Conservation (phyloP, 148 eudicot species). For the Fagopyrum esculentum region DNA sequence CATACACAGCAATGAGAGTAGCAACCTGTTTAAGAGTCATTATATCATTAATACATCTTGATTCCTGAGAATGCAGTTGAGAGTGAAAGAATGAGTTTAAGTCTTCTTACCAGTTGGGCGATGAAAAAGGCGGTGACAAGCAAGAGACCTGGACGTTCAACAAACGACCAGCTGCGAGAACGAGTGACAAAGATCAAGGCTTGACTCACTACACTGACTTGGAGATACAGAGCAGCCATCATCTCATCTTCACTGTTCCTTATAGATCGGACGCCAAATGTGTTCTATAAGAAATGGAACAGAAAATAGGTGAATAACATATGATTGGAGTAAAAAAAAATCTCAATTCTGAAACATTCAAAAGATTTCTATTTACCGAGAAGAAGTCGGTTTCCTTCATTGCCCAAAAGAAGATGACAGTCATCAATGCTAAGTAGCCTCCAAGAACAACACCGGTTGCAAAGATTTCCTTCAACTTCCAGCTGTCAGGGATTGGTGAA, state of each 20-base stretch:
- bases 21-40: conserved; percentile 46
- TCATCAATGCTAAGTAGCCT: conserved; percentile 81
- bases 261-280: conserved; percentile 51
- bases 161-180: conserved; percentile 80
- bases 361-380: conserved; percentile 36
- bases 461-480: conserved; percentile 90
- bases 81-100: background rate
- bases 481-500: conserved; percentile 92
- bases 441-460: conserved; percentile 92
- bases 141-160: conserved; percentile 82
- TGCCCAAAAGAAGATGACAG: conserved; percentile 85
- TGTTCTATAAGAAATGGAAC: conserved; percentile 33
- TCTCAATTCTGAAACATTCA: background rate
- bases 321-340: no score
- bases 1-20: conserved; percentile 82
- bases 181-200: conserved; percentile 92
- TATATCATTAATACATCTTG: background rate
- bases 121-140: conserved; percentile 56
- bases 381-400: conserved; percentile 74
- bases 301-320: background rate
- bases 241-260: conserved; percentile 33
- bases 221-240: conserved; percentile 92
- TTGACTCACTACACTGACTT: conserved; percentile 94
- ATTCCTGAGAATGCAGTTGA: background rate
- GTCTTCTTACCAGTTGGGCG: conserved; percentile 72